Conservation (phyloP, 2,329 filamentous ascomycete species). For the Monosporascus sp. region DNA sequence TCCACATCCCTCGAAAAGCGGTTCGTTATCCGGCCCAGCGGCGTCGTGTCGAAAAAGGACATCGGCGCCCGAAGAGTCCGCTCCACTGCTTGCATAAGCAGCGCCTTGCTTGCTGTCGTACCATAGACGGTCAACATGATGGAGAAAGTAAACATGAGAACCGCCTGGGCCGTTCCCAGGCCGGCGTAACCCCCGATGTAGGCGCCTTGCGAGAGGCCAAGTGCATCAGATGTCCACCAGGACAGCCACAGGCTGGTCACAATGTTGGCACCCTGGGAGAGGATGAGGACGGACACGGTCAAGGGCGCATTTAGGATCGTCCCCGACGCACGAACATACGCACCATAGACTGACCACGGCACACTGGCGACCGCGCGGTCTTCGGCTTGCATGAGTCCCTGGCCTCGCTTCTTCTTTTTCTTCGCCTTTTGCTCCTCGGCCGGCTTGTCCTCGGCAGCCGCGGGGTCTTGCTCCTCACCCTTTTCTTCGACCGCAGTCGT, state of each 20-base stretch:
- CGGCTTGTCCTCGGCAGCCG: constrained; percentile 42
- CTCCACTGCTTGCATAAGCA: constrained; percentile 75
- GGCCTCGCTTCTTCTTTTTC: constrained; percentile 54
- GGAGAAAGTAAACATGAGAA: constrained; percentile 77
- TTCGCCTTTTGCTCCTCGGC: constrained; percentile 39
- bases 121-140: constrained; percentile 72
- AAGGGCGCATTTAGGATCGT: constrained; percentile 64
- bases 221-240: constrained; percentile 84
- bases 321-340: constrained; percentile 73
- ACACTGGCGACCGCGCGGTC: constrained; percentile 71
- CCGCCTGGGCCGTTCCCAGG: constrained; percentile 64
- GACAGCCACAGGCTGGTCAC: constrained; percentile 87
- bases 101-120: constrained; percentile 73
- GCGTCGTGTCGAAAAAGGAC: constrained; percentile 97
- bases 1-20: constrained; percentile 94
- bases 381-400: constrained; percentile 63
- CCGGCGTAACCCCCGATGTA: constrained; percentile 72
- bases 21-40: constrained; percentile 90
- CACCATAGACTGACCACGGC: constrained; percentile 71
- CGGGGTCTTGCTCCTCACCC: constrained; percentile 44
- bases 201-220: constrained; percentile 56
- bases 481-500: constrained; percentile 70
- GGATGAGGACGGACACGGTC: constrained; percentile 55
- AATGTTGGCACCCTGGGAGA: constrained; percentile 81
- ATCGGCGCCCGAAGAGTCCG: constrained; percentile 68